phyloP scores from a whole-genome alignment of 2,329 filamentous ascomycete genomes.

The Ceratocystis diversiconidia region DNA sequence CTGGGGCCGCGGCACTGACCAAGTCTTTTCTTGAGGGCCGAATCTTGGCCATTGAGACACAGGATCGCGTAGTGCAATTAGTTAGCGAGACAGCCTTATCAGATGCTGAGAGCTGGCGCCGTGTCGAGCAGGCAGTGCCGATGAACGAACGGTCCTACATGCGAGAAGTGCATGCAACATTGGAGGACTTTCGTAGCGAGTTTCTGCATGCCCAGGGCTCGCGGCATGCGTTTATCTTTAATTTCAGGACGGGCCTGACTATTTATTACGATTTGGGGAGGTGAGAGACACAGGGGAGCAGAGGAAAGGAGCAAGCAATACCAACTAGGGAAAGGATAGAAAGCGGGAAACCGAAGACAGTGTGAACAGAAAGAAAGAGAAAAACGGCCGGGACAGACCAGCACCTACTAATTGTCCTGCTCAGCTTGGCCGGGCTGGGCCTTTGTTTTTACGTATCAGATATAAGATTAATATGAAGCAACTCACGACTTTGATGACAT shows the following conservation, averaged over 20 bases:
- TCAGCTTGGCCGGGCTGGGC: background rate
- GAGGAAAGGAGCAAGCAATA: background rate
- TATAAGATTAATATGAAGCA: constrained; percentile 3
- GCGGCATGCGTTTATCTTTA: constrained; percentile 76
- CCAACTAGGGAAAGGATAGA: background rate
- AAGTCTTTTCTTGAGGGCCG: constrained; percentile 62
- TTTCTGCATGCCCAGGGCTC: constrained; percentile 40
- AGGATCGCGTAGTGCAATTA: constrained; percentile 65
- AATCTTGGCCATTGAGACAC: constrained; percentile 75
- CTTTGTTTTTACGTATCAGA: background rate
- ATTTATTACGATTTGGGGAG: constrained; percentile 64
- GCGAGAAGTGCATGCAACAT: constrained; percentile 64
- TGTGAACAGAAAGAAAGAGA: background rate
- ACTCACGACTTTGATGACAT: constrained; percentile 1
- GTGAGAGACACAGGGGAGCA: background rate
- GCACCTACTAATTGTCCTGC: background rate
- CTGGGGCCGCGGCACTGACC: constrained; percentile 45
- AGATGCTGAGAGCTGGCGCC: constrained; percentile 72
- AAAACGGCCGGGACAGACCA: background rate
- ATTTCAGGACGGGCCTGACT: constrained; percentile 71
- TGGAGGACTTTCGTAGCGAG: constrained; percentile 47
- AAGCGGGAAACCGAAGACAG: background rate
- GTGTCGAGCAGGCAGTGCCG: constrained; percentile 62
- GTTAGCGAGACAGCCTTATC: constrained; percentile 61
- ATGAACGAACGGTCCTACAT: constrained; percentile 70